Evolutionary conservation across 2,329 filamentous ascomycete species (phyloP).

Genomic region (Aaosphaeria arxii): DNA sequence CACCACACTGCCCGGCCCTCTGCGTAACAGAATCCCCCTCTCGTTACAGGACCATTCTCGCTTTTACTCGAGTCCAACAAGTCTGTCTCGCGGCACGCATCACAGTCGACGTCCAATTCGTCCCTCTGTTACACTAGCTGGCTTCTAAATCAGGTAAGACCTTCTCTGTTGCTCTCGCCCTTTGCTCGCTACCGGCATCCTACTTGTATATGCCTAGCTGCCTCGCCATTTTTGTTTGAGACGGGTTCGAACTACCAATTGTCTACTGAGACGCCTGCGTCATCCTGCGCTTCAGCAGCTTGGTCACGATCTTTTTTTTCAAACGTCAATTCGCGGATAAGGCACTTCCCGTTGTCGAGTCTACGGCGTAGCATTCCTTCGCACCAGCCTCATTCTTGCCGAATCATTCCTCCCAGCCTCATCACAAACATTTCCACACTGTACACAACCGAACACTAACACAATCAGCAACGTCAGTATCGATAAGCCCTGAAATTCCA

Average conservation of each 20-base stretch:
- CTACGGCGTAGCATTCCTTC: conserved; percentile 25
- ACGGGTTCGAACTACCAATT: conserved; percentile 5
- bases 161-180: background rate
- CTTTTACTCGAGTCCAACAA: conserved; percentile 17
- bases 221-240: background rate
- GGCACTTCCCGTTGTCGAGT: conserved; percentile 22
- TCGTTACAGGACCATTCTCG: conserved; percentile 12
- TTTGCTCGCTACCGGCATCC: background rate
- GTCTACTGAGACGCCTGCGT: conserved; percentile 3
- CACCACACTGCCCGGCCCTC: conserved; percentile 7
- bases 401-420: conserved; percentile 22
- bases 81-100: conserved; percentile 11
- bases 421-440: conserved; percentile 12
- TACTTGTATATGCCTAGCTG: background rate
- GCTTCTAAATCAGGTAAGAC: conserved; percentile 12
- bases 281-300: background rate
- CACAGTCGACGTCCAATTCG: conserved; percentile 15
- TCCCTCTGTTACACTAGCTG: conserved; percentile 13
- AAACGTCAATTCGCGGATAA: conserved; percentile 2
- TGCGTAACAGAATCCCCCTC: conserved; percentile 24
- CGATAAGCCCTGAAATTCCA: conserved; percentile 4
- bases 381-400: conserved; percentile 11
- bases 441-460: conserved; percentile 16
- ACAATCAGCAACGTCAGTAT: conserved; percentile 12
- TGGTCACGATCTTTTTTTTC: background rate